Percentiles rank a stretch among this genome's conserved stretches.
Evolutionary conservation across 257 asterid genomes (phyloP).

Genomic region (Scutellaria baicalensis): DNA sequence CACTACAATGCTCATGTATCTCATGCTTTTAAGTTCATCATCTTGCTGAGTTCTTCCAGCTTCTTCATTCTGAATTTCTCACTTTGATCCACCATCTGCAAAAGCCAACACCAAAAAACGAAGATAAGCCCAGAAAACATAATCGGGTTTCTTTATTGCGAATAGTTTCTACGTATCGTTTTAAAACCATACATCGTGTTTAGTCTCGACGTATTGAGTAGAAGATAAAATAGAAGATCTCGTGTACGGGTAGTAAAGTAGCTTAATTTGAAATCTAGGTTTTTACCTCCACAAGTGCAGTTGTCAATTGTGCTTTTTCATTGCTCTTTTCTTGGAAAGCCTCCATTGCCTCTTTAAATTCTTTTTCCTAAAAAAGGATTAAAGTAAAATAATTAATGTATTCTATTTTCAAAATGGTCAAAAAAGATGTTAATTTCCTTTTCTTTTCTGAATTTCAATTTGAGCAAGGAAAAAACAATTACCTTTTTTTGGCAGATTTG

Average conservation of each 20-base stretch:
- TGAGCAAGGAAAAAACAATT: slow-evolving; percentile 10
- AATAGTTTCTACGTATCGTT: too few species aligned
- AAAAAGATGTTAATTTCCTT: not conserved
- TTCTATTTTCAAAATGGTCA: slow-evolving; percentile 11
- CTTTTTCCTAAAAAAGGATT: slow-evolving; percentile 40
- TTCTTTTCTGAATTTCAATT: not conserved
- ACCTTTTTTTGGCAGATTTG: slow-evolving; percentile 86
- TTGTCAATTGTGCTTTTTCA: slow-evolving; percentile 65
- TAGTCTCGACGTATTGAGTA: too few species aligned
- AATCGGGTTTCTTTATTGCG: not conserved
- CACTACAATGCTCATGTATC: not conserved
- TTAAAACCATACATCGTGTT: too few species aligned
- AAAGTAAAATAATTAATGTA: not conserved
- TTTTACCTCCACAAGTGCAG: slow-evolving; percentile 68
- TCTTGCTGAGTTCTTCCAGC: slow-evolving; percentile 79
- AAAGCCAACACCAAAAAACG: not conserved
- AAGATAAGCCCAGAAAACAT: not conserved
- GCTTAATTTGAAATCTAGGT: slow-evolving; percentile 6
- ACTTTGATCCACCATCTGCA: slow-evolving; percentile 71
- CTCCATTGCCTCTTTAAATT: slow-evolving; percentile 73
- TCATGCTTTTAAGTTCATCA: slow-evolving; percentile 37
- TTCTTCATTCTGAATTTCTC: slow-evolving; percentile 74
- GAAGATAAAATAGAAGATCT: not conserved
- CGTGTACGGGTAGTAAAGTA: not conserved
- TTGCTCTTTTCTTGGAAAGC: slow-evolving; percentile 73